Conservation (phyloP, 129 eudicot genomes). For the Flaveria ramosissima region DNA sequence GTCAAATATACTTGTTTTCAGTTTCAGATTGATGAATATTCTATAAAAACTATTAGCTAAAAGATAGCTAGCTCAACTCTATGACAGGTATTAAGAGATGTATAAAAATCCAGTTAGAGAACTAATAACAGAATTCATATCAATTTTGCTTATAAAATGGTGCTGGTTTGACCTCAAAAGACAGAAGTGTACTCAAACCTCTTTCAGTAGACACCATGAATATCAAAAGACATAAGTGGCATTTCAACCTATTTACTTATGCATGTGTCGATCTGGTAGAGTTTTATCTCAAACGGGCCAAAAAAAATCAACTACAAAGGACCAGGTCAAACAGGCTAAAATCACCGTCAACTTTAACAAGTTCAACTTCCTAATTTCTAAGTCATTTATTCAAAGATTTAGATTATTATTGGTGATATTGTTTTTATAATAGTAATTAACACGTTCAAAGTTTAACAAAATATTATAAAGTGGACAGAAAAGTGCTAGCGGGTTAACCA, state of each 20-base stretch:
- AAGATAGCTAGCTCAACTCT: slow-evolving; percentile 1
- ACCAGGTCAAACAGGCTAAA: background rate
- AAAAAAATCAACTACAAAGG: background rate
- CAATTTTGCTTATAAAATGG: background rate
- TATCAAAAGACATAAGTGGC: background rate
- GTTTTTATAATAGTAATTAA: background rate
- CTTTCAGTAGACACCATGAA: slow-evolving; percentile 1
- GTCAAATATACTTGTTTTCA: background rate
- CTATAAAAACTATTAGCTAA: background rate
- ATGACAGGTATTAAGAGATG: background rate
- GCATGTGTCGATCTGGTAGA: background rate
- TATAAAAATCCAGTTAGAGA: background rate
- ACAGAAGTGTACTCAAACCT: background rate
- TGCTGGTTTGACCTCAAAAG: slow-evolving; percentile 1
- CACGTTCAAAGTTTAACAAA: background rate
- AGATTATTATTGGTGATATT: no score
- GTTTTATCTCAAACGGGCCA: background rate
- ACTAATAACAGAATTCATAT: background rate
- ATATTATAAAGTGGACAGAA: background rate
- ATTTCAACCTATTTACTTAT: background rate
- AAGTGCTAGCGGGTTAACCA: background rate
- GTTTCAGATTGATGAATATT: background rate
- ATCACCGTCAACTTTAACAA: background rate
- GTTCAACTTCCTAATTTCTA: background rate
- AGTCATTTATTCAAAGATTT: no score